Evolutionary conservation across 805 yeast species (phyloP), one percentile per base, ranked within the genome.

Genomic region (Naumovozyma dairenensis): DNA sequence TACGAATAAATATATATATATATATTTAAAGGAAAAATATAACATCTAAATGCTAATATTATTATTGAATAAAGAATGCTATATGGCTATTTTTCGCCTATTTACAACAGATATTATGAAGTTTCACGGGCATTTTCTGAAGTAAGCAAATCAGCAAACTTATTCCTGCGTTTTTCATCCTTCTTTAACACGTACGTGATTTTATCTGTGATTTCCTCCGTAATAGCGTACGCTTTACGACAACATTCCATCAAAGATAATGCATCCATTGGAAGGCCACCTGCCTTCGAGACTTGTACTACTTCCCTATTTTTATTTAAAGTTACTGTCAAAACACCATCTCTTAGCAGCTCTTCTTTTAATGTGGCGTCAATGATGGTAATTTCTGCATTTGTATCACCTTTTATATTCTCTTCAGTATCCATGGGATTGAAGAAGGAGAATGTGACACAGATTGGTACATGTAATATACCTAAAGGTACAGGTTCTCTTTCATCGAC

Each of bases 371-470:
- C 98, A 19, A 82, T 64, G 4, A 85, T 56, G 9, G 75, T 69
- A 17, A 80, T 66, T 46, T 81, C 84, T 20, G 60, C 62, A 42
- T 69, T 71, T 21, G 64, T 59, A 15, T 72, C 78, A 34, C 86
- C 85, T 53, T 79, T 80, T 39, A 80, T 72, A 48, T 77, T 80
- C 47, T 74, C 77, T 42, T 78, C 87, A 24, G 68, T 66, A 31
- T 69, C 77, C 20, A 52, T 51, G 10, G 83, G 80, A 45, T 82
- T 80, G 64, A 73, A 85, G 49, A 89, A 82, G n/a, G 85, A 79
- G 60, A 82, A 87, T 0, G 94, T 80, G 4, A 85, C 75, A 58
- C 95, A 85, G 29, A 89, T 71, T 1, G 98, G 98, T 3, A 85
- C 72, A 54, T 92, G 97, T 39, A 92, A 60, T 6, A 89, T 72